phyloP scores from a whole-genome alignment of 2,329 filamentous ascomycete species.

The Eutypa lata region DNA sequence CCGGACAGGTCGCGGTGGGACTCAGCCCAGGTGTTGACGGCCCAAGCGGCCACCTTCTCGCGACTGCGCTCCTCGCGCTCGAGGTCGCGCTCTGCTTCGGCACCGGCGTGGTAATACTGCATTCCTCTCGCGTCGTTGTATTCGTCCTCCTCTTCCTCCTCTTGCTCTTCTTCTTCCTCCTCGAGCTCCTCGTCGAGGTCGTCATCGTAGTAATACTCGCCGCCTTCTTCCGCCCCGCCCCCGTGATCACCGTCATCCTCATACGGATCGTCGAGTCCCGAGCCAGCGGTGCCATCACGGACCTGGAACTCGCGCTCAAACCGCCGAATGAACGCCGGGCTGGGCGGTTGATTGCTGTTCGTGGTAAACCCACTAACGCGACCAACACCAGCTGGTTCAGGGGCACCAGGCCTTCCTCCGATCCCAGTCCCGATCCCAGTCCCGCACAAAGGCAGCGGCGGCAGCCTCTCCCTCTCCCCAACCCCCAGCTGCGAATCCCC shows the following conservation, averaged over 20 bases:
- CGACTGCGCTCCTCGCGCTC: constrained; percentile 15
- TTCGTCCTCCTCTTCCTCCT: not conserved
- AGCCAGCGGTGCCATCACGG: not conserved
- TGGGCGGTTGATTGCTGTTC: constrained; percentile 1
- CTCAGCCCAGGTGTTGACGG: constrained; percentile 6
- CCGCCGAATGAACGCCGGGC: constrained; percentile 10
- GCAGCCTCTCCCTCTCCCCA: not conserved
- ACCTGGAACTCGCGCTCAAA: constrained; percentile 10
- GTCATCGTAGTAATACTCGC: not conserved
- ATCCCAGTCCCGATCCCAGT: not conserved
- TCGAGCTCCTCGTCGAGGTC: not conserved
- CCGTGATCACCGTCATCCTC: constrained; percentile 11
- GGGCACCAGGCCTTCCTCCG: not conserved
- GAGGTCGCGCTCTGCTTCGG: constrained; percentile 11
- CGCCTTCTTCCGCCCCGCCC: constrained; percentile 1
- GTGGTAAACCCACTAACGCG: not conserved
- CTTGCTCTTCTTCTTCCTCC: not conserved
- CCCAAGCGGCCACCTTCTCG: constrained; percentile 21
- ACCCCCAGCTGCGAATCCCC: constrained; percentile 8
- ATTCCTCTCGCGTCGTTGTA: no score
- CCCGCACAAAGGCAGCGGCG: not conserved
- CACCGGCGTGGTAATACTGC: no score
- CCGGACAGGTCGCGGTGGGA: not conserved
- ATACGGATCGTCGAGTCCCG: constrained; percentile 5
- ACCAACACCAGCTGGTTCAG: constrained; percentile 3